Base-by-base conservation (phyloP, 2,329 filamentous ascomycete species). In the Diaporthe sp. region DNA sequence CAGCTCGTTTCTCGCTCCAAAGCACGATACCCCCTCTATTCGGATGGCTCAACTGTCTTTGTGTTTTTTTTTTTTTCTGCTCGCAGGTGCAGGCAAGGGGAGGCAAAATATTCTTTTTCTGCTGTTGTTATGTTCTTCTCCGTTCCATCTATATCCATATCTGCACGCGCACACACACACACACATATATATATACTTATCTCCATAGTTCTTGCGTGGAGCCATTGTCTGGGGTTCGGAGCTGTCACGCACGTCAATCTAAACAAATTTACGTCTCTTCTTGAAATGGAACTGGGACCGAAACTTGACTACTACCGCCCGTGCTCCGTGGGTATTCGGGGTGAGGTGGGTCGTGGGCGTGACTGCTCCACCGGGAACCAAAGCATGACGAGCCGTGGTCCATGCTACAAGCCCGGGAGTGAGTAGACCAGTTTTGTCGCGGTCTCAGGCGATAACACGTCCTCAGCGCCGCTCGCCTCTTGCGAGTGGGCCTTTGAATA, bases 21-120 rank as follows among this genome's bases (percentile, higher is more conserved):
- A 72, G 75, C 73, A 76, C 73, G 78, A 79, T 79, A 79, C 75
- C 75, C 78, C 78, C 77, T 55, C 34, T 31, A 76, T 75, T 68
- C 68, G 75, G 73, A 70, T 74, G 72, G 75, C 59, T 75, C 75
- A 55, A n/a, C 71, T 73, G 67, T 77, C 68, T 28, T 76, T 71
- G 39, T 58, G 72, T 59, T 71, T 34, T n/a, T 42, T 62, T 39
- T n/a, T n/a, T 39, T 44, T 42, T 61, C 49, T n/a, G 42, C 28
- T 67, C 53, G 42, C 55, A 68, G 72, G 67, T 69, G 46, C 72
- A 72, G 57, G 57, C 12, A 25, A 7, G 8, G 55, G 67, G 59
- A 51, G 67, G 72, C 59, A 74, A 74, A 72, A 34, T 46, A 12
- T 59, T 59, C 49, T 31, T 71, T 31, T 71, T 51, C 39, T 39